Evolutionary conservation across 1,284 basidiomycete species (phyloP).

Genomic region (Athelia sp.): DNA sequence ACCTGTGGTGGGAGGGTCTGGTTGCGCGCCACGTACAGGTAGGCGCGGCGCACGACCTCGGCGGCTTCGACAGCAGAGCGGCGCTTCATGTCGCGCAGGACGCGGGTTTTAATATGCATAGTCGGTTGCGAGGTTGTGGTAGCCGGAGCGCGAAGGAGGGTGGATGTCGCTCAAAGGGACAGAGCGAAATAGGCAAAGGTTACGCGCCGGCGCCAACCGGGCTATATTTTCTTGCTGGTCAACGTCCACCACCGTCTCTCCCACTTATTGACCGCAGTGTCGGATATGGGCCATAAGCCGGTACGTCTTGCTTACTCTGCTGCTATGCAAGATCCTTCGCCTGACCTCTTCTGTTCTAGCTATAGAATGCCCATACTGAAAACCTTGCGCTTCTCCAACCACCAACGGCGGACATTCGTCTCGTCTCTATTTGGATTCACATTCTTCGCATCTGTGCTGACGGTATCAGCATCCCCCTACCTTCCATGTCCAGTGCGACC

Average conservation of each 20-base stretch:
- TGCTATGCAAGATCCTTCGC: not conserved
- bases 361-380: conserved; percentile 49
- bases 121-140: conserved; percentile 3
- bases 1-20: conserved; percentile 78
- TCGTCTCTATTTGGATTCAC: conserved; percentile 76
- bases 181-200: not conserved
- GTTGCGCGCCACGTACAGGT: conserved; percentile 88
- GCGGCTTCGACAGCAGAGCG: conserved; percentile 65
- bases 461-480: conserved; percentile 74
- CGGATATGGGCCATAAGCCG: not conserved
- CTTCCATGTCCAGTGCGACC: conserved; percentile 70
- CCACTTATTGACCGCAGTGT: not conserved
- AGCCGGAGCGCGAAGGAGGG: conserved; percentile 16
- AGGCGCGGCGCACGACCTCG: conserved; percentile 81
- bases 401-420: conserved; percentile 65
- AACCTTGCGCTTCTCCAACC: conserved; percentile 53
- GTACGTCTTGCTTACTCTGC: not conserved
- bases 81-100: conserved; percentile 75
- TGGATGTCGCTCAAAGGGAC: not conserved
- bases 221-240: not conserved
- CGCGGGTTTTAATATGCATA: conserved; percentile 44
- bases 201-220: not conserved
- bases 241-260: not conserved
- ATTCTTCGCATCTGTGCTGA: conserved; percentile 69
- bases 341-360: conserved; percentile 8